phyloP scores from a whole-genome alignment of 2,329 filamentous ascomycete species.

The Colletotrichum destructivum region DNA sequence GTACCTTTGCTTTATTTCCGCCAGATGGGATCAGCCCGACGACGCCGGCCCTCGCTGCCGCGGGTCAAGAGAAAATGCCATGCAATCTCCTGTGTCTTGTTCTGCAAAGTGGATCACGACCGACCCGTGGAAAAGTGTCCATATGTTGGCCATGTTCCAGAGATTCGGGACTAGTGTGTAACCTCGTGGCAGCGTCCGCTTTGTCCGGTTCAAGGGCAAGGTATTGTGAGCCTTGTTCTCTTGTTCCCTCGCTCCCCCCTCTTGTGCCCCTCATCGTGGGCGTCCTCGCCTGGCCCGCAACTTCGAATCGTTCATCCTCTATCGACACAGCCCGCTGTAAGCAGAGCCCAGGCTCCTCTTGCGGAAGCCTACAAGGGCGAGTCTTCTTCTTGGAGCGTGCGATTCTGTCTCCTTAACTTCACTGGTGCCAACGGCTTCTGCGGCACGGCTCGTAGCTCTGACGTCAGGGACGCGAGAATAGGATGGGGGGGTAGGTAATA shows the following conservation, averaged over 20 bases:
- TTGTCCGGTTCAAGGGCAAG: neutral
- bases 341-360: neutral
- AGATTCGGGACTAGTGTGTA: slow-evolving; percentile 10
- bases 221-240: neutral
- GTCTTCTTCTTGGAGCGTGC: neutral
- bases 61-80: too few relatives aligned
- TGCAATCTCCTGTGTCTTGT: slow-evolving; percentile 8
- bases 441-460: neutral
- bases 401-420: neutral
- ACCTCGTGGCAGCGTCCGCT: slow-evolving; percentile 11
- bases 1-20: too few relatives aligned
- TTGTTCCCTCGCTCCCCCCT: neutral
- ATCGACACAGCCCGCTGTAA: neutral
- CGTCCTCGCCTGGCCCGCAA: too few relatives aligned
- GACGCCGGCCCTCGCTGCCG: too few relatives aligned
- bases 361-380: neutral
- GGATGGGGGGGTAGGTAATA: too few relatives aligned
- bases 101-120: neutral
- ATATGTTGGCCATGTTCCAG: slow-evolving; percentile 5
- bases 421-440: too few relatives aligned
- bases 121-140: neutral
- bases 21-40: too few relatives aligned
- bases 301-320: too few relatives aligned
- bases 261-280: too few relatives aligned
- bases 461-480: neutral